A percentile compares a stretch with the other conserved stretches of the same genome.
These are phyloP conservation scores for Heracleum sosnowskyi DNA, from an alignment of 129 eudicot species.

Conservation along the genomic window DNA sequence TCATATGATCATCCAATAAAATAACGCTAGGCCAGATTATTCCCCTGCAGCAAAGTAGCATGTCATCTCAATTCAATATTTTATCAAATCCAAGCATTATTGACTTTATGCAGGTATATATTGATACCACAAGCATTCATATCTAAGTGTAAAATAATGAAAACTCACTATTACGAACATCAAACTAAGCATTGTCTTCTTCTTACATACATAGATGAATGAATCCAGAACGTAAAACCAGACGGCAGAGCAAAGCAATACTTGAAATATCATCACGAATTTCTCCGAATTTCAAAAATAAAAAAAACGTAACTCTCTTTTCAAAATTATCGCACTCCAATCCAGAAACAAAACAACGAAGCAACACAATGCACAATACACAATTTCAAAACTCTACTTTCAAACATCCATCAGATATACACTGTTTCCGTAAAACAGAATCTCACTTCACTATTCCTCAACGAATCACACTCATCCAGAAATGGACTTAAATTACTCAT, in stretches of 20 bases:
- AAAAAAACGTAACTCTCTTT: not conserved
- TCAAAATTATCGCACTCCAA: not conserved
- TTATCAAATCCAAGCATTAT: too few relatives aligned
- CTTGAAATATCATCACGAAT: not conserved
- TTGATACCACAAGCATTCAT: not conserved
- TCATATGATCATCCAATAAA: slow-evolving; percentile 16
- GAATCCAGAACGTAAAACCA: not conserved
- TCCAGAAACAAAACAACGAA: not conserved
- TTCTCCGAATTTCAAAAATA: not conserved
- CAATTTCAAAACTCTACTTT: not conserved
- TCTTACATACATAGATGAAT: not conserved
- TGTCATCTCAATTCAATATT: not conserved
- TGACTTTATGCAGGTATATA: not conserved
- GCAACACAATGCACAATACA: slow-evolving; percentile 1
- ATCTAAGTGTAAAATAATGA: not conserved
- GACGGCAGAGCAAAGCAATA: not conserved
- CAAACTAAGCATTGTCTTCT: not conserved
- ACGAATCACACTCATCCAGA: not conserved
- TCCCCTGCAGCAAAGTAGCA: slow-evolving; percentile 8
- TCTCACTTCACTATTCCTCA: not conserved
- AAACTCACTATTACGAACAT: not conserved
- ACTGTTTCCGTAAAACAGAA: not conserved
- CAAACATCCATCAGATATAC: not conserved
- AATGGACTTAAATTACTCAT: not conserved
- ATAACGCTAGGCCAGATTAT: slow-evolving; percentile 13